Evolutionary conservation across 1,284 basidiomycete genomes (phyloP).

Genomic region (Stygiomarasmius scandens): DNA sequence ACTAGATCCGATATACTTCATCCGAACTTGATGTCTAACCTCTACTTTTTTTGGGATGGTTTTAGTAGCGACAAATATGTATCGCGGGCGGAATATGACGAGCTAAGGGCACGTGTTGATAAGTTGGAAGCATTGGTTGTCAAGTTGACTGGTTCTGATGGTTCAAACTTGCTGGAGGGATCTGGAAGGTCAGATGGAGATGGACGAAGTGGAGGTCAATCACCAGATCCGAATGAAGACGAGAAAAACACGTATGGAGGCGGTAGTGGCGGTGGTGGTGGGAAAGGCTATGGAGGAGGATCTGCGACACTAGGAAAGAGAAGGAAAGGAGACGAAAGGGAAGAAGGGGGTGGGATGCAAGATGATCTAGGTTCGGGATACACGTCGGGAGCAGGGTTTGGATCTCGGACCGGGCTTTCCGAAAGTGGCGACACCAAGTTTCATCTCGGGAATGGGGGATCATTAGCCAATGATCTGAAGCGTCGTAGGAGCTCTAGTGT

Average conservation of each 20-base stretch:
- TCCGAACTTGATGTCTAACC: no score
- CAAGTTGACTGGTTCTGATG: not conserved
- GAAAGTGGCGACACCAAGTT: no score
- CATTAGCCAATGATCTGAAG: not conserved
- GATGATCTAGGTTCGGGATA: not conserved
- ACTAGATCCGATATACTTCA: no score
- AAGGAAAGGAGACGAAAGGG: not conserved
- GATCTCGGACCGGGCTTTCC: not conserved
- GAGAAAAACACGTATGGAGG: not conserved
- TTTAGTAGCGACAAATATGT: conserved; percentile 48
- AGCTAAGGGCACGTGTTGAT: conserved; percentile 47
- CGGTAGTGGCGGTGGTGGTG: not conserved
- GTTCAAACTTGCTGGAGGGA: not conserved
- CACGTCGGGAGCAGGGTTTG: not conserved
- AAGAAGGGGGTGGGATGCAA: not conserved
- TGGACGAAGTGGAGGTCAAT: not conserved
- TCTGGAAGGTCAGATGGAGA: not conserved
- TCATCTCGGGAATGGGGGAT: not conserved
- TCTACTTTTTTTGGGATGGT: conserved; percentile 5
- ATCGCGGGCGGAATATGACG: conserved; percentile 48
- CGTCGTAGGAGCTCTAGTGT: not conserved
- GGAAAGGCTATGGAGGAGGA: not conserved
- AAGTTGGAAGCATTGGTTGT: conserved; percentile 39
- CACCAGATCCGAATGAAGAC: not conserved
- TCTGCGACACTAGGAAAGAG: not conserved